Evolutionary conservation across 495 filamentous ascomycete genomes (phyloP).

Genomic region (Daldinia caldariorum): DNA sequence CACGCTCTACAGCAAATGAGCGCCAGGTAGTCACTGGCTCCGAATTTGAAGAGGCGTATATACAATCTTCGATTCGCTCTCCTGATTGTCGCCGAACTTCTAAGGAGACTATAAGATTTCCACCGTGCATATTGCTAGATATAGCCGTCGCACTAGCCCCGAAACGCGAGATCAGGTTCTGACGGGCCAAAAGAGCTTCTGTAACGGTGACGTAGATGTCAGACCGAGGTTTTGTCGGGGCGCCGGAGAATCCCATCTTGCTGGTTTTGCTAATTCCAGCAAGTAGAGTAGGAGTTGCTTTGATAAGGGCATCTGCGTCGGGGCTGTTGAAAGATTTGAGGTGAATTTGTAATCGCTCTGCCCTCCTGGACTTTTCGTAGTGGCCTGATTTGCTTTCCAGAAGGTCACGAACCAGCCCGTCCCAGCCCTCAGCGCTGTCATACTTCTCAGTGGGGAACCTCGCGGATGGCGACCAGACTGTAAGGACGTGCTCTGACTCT

Average conservation of each 20-base stretch:
- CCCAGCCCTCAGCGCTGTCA: conserved; percentile 75
- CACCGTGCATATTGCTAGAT: conserved; percentile 66
- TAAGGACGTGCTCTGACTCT: conserved; percentile 79
- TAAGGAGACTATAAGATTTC: conserved; percentile 86
- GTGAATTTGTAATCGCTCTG: conserved; percentile 79
- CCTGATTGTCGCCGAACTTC: conserved; percentile 83
- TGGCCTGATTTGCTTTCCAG: conserved; percentile 75
- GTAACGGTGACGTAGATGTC: conserved; percentile 93
- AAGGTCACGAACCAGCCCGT: conserved; percentile 77
- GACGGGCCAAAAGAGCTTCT: conserved; percentile 75
- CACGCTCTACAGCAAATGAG: conserved; percentile 79
- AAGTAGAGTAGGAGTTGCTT: conserved; percentile 86
- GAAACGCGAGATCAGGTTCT: conserved; percentile 82
- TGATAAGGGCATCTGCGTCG: conserved; percentile 82
- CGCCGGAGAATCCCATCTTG: conserved; percentile 95
- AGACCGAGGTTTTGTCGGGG: conserved; percentile 83
- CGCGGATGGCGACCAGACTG: conserved; percentile 75
- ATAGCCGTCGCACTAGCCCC: conserved; percentile 78
- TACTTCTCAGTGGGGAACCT: conserved; percentile 57
- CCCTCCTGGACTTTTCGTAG: conserved; percentile 73
- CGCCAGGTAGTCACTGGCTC: conserved; percentile 83
- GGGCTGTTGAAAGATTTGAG: conserved; percentile 77
- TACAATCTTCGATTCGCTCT: conserved; percentile 83
- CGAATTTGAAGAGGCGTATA: conserved; percentile 84
- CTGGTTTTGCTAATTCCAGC: conserved; percentile 80